Conservation (phyloP, 2,329 filamentous ascomycete species). For the Trichoderma cornu-damae region DNA sequence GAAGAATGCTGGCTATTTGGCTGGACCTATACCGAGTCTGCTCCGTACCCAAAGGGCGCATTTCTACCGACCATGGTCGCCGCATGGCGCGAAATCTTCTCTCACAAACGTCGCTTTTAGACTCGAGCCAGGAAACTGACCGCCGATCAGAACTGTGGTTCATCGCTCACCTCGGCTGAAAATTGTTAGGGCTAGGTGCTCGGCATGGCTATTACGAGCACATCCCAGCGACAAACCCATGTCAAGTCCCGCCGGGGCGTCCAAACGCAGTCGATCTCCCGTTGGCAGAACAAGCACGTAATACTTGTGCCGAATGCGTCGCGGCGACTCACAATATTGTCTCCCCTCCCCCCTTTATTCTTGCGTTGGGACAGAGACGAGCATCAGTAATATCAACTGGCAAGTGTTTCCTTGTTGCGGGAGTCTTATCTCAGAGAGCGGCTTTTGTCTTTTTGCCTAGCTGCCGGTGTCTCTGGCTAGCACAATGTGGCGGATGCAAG, state of each 20-base stretch:
- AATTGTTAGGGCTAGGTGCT: background rate
- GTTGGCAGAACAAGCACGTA: background rate
- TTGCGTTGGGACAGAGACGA: background rate
- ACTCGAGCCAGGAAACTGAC: background rate
- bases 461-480: background rate
- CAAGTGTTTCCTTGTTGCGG: background rate
- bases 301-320: background rate
- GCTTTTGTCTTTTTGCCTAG: background rate
- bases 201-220: background rate
- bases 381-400: background rate
- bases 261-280: conserved; percentile 2
- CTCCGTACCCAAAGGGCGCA: too few species aligned
- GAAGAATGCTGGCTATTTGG: background rate
- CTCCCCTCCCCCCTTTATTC: background rate
- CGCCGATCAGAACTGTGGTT: background rate
- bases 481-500: background rate
- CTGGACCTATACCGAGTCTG: background rate
- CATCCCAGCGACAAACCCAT: background rate
- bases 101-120: background rate
- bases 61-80: background rate
- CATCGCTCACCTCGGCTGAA: background rate
- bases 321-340: background rate
- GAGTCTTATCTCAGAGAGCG: background rate
- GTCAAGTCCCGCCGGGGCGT: background rate
- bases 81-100: background rate